These are phyloP conservation scores for Salix arbutifolia DNA, from an alignment of 345 rosid species.

Conservation along the genomic window DNA sequence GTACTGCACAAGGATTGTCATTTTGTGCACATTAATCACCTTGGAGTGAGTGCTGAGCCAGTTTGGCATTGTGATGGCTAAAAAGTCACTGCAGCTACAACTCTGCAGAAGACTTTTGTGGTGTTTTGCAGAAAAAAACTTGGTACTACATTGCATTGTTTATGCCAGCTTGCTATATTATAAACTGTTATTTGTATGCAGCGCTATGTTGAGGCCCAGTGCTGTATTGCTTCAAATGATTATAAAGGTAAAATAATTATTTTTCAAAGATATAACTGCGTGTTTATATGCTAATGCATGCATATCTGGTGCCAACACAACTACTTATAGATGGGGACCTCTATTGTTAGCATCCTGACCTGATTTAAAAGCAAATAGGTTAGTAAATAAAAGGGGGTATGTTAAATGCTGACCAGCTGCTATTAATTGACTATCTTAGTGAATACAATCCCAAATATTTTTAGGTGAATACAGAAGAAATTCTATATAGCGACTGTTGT, in stretches of 20 bases:
- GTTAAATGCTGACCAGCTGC: not conserved
- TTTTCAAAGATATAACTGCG: not conserved
- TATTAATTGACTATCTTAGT: not conserved
- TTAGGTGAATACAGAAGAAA: not conserved
- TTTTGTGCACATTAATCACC: not conserved
- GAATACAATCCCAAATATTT: not conserved
- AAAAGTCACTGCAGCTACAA: too few species aligned
- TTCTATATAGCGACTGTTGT: not conserved
- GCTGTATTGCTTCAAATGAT: conserved; percentile 86
- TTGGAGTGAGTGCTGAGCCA: not conserved
- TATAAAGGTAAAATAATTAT: conserved; percentile 55
- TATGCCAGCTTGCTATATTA: not conserved
- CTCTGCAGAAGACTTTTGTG: not conserved
- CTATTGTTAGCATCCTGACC: conserved; percentile 1
- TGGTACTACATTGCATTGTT: conserved; percentile 1
- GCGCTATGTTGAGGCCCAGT: conserved; percentile 97
- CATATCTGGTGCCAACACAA: not conserved
- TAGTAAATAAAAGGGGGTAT: not conserved
- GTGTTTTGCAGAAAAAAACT: not conserved
- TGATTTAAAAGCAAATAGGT: not conserved
- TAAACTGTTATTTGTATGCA: conserved; percentile 36
- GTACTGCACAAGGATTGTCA: not conserved
- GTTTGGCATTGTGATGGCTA: too few species aligned
- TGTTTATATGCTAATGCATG: not conserved
- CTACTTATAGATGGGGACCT: conserved; percentile 6